phyloP scores from a whole-genome alignment of 140 eudicot species.

The Oenanthe javanica region DNA sequence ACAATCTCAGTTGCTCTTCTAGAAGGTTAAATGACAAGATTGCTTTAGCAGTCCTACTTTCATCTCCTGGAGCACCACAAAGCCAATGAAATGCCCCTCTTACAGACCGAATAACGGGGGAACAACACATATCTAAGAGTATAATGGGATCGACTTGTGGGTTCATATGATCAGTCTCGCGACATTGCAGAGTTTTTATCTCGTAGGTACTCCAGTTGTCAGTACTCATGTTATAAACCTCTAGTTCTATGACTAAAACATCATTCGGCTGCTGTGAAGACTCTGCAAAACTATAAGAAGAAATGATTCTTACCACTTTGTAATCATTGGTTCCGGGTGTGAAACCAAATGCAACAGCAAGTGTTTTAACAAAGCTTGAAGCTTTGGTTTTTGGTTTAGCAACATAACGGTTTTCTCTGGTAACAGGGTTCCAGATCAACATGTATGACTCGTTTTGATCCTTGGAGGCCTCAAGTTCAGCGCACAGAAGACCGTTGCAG shows the following conservation, averaged over 20 bases:
- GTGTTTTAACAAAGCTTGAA: background rate
- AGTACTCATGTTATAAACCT: conserved; percentile 1
- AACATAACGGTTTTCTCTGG: background rate
- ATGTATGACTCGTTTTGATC: background rate
- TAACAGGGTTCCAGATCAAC: conserved; percentile 1
- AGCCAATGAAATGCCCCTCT: conserved; percentile 6
- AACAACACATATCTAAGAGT: background rate
- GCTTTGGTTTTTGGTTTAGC: background rate
- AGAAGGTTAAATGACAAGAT: background rate
- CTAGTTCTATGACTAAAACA: background rate
- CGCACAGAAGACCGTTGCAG: conserved; percentile 1
- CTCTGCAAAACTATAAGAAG: background rate
- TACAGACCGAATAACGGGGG: background rate
- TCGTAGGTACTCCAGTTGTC: background rate
- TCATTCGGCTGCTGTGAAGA: background rate
- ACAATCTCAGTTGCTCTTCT: background rate
- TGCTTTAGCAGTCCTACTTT: background rate
- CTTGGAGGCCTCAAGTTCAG: background rate
- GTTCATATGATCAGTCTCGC: background rate
- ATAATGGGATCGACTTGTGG: background rate
- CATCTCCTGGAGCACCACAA: background rate
- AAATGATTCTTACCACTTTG: background rate
- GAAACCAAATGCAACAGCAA: background rate
- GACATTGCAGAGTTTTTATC: conserved; percentile 1
- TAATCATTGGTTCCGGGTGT: background rate